Conservation (phyloP, 495 filamentous ascomycete species). For the Lasiosphaeriaceae sp. region DNA sequence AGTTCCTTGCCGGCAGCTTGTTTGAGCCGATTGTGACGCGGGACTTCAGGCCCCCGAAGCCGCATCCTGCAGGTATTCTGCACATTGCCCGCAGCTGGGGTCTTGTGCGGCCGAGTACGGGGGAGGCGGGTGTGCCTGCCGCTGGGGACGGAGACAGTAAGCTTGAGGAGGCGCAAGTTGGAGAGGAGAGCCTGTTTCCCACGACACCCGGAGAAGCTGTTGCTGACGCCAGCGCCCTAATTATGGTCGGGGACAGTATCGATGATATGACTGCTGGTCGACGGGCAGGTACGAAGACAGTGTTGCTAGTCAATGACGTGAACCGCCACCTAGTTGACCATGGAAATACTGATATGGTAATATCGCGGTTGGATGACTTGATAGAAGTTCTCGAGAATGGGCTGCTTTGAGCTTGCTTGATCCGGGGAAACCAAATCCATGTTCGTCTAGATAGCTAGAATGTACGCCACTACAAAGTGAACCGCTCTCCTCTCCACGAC, state of each 20-base stretch:
- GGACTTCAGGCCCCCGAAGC: slow-evolving; percentile 81
- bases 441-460: slow-evolving; percentile 9
- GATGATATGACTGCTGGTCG: slow-evolving; percentile 92
- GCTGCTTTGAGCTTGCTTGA: slow-evolving; percentile 44
- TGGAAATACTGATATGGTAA: slow-evolving; percentile 71
- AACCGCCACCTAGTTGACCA: slow-evolving; percentile 72
- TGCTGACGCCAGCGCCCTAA: slow-evolving; percentile 42
- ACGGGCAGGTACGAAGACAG: slow-evolving; percentile 81
- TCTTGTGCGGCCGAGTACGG: slow-evolving; percentile 46
- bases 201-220: slow-evolving; percentile 27
- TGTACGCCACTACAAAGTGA: slow-evolving; percentile 6
- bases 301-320: slow-evolving; percentile 76
- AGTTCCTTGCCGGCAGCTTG: slow-evolving; percentile 60
- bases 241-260: slow-evolving; percentile 79
- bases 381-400: slow-evolving; percentile 66
- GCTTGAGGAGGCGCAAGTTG: slow-evolving; percentile 10
- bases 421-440: neutral
- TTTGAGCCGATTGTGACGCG: slow-evolving; percentile 85
- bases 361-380: slow-evolving; percentile 64
- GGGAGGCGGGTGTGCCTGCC: slow-evolving; percentile 19
- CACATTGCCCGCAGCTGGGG: slow-evolving; percentile 78
- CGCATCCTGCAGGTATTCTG: slow-evolving; percentile 80
- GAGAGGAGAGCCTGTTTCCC: slow-evolving; percentile 11
- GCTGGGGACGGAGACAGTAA: slow-evolving; percentile 16
- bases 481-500: neutral